These are phyloP conservation scores for Pleurozium schreberi DNA, from an alignment of 225 moss, liverwort and hornwort species.

Conservation along the genomic window DNA sequence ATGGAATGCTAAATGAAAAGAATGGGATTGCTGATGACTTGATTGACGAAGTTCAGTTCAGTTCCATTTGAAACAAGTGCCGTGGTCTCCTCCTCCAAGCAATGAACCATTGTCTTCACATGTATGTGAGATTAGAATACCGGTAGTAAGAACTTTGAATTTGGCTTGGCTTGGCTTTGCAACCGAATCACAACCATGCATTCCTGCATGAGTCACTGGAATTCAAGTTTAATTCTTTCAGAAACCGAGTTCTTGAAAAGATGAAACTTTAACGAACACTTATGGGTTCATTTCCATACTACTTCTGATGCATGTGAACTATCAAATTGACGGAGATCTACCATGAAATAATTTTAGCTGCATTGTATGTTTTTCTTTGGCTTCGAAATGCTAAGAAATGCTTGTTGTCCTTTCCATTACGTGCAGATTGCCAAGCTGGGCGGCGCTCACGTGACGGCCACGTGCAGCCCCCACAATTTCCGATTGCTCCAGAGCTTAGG, in stretches of 20 bases:
- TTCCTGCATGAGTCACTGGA: neutral
- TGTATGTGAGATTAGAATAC: neutral
- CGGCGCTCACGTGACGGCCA: conserved; percentile 64
- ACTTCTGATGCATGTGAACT: neutral
- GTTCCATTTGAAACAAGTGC: neutral
- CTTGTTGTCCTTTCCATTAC: neutral
- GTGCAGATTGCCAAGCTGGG: conserved; percentile 56
- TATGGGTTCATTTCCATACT: neutral
- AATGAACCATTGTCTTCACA: neutral
- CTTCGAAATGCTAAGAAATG: neutral
- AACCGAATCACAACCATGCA: neutral
- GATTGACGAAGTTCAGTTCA: neutral
- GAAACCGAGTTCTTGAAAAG: neutral
- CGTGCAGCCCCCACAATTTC: conserved; percentile 33
- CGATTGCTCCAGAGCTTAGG: conserved; percentile 38
- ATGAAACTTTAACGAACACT: neutral
- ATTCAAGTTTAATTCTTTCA: neutral
- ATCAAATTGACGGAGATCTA: neutral
- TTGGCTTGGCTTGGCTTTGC: neutral
- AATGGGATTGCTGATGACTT: neutral
- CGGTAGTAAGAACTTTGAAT: neutral
- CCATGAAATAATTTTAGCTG: neutral
- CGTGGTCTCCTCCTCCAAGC: neutral
- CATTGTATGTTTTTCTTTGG: neutral
- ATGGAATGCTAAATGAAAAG: neutral